Conservation (phyloP, 2,329 filamentous ascomycete genomes). For the Talaromyces sp. region DNA sequence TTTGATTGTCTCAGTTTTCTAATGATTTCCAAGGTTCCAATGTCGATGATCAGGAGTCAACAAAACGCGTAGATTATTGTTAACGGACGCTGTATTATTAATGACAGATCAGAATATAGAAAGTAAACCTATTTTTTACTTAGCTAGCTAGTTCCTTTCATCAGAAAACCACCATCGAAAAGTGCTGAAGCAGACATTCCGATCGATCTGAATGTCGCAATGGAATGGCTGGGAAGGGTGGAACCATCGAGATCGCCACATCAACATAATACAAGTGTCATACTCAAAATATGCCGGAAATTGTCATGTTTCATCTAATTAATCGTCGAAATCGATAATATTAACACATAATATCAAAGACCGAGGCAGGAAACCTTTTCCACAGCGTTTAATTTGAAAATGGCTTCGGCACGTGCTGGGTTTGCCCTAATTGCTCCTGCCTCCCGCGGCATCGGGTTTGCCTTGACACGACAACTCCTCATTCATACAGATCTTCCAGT, state of each 20-base stretch:
- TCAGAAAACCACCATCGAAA: neutral
- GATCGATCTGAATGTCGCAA: neutral
- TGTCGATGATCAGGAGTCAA: too few species aligned
- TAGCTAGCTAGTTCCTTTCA: neutral
- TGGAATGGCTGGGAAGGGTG: neutral
- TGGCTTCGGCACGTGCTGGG: conserved; percentile 10
- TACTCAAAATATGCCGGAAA: neutral
- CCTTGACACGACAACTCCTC: conserved; percentile 59
- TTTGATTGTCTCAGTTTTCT: neutral
- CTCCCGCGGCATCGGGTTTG: conserved; percentile 63
- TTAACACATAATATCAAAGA: neutral
- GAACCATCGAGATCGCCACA: conserved; percentile 6
- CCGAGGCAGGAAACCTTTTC: too few species aligned
- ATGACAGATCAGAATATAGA: too few species aligned
- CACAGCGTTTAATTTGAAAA: neutral
- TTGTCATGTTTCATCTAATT: too few species aligned
- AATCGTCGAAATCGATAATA: too few species aligned
- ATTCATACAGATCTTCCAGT: conserved; percentile 57
- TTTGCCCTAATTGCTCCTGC: conserved; percentile 51
- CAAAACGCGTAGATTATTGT: too few species aligned
- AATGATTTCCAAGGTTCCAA: too few species aligned
- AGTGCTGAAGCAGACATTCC: neutral
- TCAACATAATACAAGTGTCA: neutral
- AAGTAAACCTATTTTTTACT: too few species aligned
- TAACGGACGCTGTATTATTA: too few species aligned